Percentiles rank a stretch among this genome's conserved stretches.
These are phyloP conservation scores for Penicillium olsonii DNA, from an alignment of 2,329 filamentous ascomycete genomes.

Conservation along the genomic window DNA sequence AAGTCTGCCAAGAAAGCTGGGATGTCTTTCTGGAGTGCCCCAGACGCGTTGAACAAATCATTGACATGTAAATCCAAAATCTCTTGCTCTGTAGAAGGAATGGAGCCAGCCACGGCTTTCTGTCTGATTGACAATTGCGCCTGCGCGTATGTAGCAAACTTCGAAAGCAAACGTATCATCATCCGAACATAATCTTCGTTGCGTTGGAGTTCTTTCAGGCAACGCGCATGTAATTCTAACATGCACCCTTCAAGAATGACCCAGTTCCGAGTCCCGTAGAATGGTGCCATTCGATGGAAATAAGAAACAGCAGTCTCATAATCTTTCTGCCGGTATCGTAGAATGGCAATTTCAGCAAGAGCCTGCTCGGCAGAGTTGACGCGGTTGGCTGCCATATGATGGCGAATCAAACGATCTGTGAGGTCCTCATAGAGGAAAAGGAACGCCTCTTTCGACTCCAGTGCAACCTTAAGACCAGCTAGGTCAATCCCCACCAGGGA, in stretches of 20 bases:
- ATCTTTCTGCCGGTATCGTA: conserved; percentile 77
- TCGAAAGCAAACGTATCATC: conserved; percentile 64
- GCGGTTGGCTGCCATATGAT: conserved; percentile 78
- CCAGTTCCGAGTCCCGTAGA: conserved; percentile 80
- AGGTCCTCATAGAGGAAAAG: conserved; percentile 70
- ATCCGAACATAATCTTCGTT: conserved; percentile 78
- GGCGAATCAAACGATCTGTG: conserved; percentile 80
- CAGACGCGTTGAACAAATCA: conserved; percentile 51
- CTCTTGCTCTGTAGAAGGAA: conserved; percentile 31
- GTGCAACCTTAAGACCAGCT: conserved; percentile 60
- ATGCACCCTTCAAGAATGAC: conserved; percentile 76
- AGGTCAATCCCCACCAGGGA: conserved; percentile 54
- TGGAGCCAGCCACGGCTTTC: conserved; percentile 33
- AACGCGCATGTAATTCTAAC: conserved; percentile 81
- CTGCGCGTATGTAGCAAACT: conserved; percentile 38
- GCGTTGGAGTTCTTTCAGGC: conserved; percentile 73
- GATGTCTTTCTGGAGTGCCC: conserved; percentile 60
- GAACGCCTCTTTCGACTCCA: conserved; percentile 65
- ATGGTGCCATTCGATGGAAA: conserved; percentile 75
- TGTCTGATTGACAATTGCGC: conserved; percentile 33
- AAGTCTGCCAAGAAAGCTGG: conserved; percentile 70
- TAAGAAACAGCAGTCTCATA: conserved; percentile 72
- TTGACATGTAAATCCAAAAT: conserved; percentile 39
- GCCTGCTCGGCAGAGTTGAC: conserved; percentile 74
- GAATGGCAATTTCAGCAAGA: conserved; percentile 79